phyloP scores from a whole-genome alignment of 768 basidiomycete species.

The Cystofilobasidium bisporidii region DNA sequence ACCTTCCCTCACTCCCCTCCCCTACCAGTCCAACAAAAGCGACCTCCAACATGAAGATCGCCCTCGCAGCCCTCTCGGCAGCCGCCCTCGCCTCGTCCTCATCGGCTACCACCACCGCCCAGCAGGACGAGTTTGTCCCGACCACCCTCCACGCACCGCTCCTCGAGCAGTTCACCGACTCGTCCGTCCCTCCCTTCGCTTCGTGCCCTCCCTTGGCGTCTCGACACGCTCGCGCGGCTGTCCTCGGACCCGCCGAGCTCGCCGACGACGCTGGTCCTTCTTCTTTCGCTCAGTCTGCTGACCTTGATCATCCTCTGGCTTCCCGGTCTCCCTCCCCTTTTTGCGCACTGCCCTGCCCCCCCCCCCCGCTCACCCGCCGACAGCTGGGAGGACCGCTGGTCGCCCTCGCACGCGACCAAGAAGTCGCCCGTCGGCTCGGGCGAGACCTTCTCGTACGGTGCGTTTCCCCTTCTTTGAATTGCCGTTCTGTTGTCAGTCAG shows the following conservation, averaged over 20 bases:
- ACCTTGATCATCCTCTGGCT: too few species aligned
- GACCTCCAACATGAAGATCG: not conserved
- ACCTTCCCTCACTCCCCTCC: not conserved
- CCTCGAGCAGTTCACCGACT: constrained; percentile 89
- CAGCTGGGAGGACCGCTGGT: constrained; percentile 79
- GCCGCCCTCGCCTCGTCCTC: not conserved
- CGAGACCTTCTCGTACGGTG: constrained; percentile 51
- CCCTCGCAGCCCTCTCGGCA: not conserved
- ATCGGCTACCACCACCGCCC: not conserved
- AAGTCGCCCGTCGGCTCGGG: constrained; percentile 80
- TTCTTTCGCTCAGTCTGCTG: too few species aligned
- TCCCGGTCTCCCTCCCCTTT: not conserved
- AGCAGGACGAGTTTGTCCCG: not conserved
- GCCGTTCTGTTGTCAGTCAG: not conserved
- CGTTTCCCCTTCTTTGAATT: too few species aligned
- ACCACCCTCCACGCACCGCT: constrained; percentile 64
- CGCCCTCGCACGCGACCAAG: constrained; percentile 92
- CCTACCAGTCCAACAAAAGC: not conserved
- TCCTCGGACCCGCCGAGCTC: too few species aligned
- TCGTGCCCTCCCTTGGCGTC: not conserved
- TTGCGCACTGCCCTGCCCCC: too few species aligned
- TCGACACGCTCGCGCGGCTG: too few species aligned
- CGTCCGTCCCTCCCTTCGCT: constrained; percentile 1
- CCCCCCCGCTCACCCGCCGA: too few species aligned
- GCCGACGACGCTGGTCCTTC: too few species aligned